phyloP scores from a whole-genome alignment of 2,329 filamentous ascomycete species.

The Stagonosporopsis chrysanthemi region DNA sequence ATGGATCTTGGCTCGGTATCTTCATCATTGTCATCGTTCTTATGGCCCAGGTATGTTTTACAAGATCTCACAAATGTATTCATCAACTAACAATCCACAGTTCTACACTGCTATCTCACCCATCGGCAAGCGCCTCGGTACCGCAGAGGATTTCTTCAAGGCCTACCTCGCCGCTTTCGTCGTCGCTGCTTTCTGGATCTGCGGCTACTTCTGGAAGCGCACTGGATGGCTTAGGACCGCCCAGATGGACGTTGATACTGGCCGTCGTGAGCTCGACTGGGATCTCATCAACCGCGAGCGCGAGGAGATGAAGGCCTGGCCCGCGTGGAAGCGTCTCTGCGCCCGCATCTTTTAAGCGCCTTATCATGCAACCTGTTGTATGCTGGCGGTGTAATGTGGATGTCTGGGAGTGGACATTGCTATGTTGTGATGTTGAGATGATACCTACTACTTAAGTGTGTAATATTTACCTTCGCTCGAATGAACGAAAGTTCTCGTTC shows the following conservation, averaged over 20 bases:
- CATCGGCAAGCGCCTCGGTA: constrained; percentile 36
- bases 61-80: neutral
- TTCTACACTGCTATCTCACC: constrained; percentile 53
- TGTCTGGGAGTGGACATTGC: neutral
- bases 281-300: constrained; percentile 66
- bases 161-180: constrained; percentile 58
- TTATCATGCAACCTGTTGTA: neutral
- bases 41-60: constrained; percentile 46
- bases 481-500: constrained; percentile 2
- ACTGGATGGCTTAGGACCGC: constrained; percentile 64
- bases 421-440: constrained; percentile 4
- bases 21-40: constrained; percentile 50
- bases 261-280: constrained; percentile 71
- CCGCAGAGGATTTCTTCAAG: constrained; percentile 55
- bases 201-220: constrained; percentile 71
- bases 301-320: constrained; percentile 59
- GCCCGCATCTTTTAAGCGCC: constrained; percentile 38
- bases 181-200: constrained; percentile 52
- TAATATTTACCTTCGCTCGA: constrained; percentile 12
- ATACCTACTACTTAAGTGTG: constrained; percentile 13
- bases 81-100: constrained; percentile 23
- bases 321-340: constrained; percentile 55
- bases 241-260: constrained; percentile 72
- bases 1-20: constrained; percentile 52
- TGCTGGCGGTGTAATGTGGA: neutral